Base-by-base conservation (phyloP, 169 alveolate species). In the Plasmodium cynomolgi region DNA sequence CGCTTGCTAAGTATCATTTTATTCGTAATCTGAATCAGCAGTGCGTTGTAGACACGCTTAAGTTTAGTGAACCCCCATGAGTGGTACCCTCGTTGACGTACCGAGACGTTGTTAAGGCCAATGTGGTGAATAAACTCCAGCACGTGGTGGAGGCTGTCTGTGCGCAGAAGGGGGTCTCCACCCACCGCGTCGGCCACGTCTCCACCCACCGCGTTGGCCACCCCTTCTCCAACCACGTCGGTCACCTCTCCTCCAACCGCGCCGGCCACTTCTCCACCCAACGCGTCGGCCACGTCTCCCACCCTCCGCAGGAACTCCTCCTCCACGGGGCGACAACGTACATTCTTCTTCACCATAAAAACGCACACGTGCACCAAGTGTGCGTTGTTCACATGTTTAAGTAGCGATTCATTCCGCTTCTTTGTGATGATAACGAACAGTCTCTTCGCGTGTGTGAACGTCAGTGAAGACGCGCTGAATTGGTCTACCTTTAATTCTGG, bases 91-190 rank as follows among this genome's bases (percentile, higher is more conserved):
- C 73, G 15, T 68, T 44, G 34, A 20, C 33, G 23, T 3, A 0
- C 7, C 17, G 33, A 1, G 8, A 90, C 8, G 74, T 50, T 50
- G 71, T 80, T 62, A 0, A 90, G 58, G 23, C 94, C 94, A 17
- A 90, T 90, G 54, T 81, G 80, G 37, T 90, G 94, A 31, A 90
- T 6, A 34, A 75, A 90, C 54, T 90, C 94, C n/a, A 90, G 39
- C n/a, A 72, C 33, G 50, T 90, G 83, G 39, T 29, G 1, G 54
- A 90, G 47, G 37, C 58, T 80, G 56, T 6, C n/a, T 29, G 26
- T 31, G 20, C 54, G 71, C 33, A 80, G 44, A 7, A 62, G 73
- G 8, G 31, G 34, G 23, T 13, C 15, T n/a, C n/a, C n/a, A n/a
- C 17, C 41, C 17, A 58, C 23, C 7, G 68, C 4, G 26, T 17